phyloP scores from a whole-genome alignment of 495 filamentous ascomycete species.

The Hypoxylon perforatum region DNA sequence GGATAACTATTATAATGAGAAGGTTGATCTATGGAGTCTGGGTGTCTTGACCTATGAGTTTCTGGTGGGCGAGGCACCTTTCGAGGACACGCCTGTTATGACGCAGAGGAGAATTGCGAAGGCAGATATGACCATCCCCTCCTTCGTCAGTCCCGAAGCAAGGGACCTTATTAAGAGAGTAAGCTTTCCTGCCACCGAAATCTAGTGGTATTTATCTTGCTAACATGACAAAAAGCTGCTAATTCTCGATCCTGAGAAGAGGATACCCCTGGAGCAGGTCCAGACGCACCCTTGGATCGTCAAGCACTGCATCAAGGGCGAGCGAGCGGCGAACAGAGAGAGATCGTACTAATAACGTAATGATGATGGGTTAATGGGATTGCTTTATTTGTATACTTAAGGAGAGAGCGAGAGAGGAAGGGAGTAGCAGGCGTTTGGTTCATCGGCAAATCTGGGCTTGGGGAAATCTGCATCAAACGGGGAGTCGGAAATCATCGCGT shows the following conservation, averaged over 20 bases:
- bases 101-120: slow-evolving; percentile 90
- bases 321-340: slow-evolving; percentile 66
- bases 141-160: slow-evolving; percentile 89
- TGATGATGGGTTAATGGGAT: slow-evolving; percentile 24
- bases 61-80: slow-evolving; percentile 92
- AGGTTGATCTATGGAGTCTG: slow-evolving; percentile 95
- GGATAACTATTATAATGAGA: slow-evolving; percentile 91
- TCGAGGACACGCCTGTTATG: slow-evolving; percentile 95
- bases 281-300: slow-evolving; percentile 95
- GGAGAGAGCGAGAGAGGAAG: not conserved
- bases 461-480: slow-evolving; percentile 31
- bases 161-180: slow-evolving; percentile 93
- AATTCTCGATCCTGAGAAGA: slow-evolving; percentile 92
- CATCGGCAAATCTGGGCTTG: slow-evolving; percentile 25
- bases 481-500: slow-evolving; percentile 14
- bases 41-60: slow-evolving; percentile 98
- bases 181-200: slow-evolving; percentile 38
- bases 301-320: slow-evolving; percentile 91
- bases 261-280: slow-evolving; percentile 89
- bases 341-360: slow-evolving; percentile 40
- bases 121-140: slow-evolving; percentile 92
- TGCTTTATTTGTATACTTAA: slow-evolving; percentile 34
- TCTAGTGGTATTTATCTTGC: not conserved
- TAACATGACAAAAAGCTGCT: slow-evolving; percentile 72
- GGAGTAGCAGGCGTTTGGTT: slow-evolving; percentile 28